phyloP scores from a whole-genome alignment of 1,284 basidiomycete species.

The Lignosus rhinocerotis region DNA sequence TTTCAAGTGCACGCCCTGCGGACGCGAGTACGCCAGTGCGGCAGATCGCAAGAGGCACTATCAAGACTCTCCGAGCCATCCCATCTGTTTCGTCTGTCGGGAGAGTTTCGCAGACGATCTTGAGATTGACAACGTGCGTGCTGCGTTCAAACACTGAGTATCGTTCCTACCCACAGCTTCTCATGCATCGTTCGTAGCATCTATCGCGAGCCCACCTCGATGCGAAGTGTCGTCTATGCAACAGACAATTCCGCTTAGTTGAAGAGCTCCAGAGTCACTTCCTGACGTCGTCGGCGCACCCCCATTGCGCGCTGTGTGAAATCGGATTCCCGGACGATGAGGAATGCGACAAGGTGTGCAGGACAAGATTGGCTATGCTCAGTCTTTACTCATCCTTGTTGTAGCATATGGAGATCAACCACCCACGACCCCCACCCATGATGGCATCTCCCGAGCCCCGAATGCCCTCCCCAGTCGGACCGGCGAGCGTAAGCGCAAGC shows the following conservation, averaged over 20 bases:
- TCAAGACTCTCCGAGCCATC: constrained; percentile 17
- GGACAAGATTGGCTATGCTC: too few species aligned
- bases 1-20: constrained; percentile 11
- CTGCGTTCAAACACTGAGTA: background rate
- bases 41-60: constrained; percentile 18
- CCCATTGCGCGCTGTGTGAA: constrained; percentile 21
- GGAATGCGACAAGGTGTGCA: constrained; percentile 15
- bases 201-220: constrained; percentile 16
- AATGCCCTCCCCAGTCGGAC: background rate
- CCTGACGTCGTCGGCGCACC: constrained; percentile 17
- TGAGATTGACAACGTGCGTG: constrained; percentile 12
- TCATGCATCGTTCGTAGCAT: constrained; percentile 12
- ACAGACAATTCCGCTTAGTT: constrained; percentile 9
- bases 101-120: constrained; percentile 15
- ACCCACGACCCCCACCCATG: constrained; percentile 13
- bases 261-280: constrained; percentile 21
- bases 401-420: constrained; percentile 20
- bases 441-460: background rate
- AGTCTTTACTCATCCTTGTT: background rate
- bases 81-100: constrained; percentile 18
- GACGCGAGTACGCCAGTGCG: background rate
- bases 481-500: background rate
- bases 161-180: background rate
- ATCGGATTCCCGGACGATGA: constrained; percentile 21
- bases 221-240: constrained; percentile 13